These are phyloP conservation scores for Tylopilus sp. DNA, from an alignment of 768 basidiomycete genomes.

Conservation along the genomic window DNA sequence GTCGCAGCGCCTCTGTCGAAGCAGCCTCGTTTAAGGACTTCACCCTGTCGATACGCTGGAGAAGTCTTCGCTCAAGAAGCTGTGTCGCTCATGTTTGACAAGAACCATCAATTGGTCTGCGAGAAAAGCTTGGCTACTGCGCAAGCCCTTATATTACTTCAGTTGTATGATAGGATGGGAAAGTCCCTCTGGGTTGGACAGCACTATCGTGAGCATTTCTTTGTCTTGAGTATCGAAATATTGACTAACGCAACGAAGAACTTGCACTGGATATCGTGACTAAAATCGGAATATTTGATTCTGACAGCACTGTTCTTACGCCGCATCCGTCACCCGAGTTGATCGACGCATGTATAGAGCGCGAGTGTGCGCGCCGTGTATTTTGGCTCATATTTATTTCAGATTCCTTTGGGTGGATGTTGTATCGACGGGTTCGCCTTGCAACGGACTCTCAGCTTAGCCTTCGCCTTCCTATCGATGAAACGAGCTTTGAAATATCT, in stretches of 20 bases:
- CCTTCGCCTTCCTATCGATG: slow-evolving; percentile 74
- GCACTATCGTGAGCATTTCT: slow-evolving; percentile 29
- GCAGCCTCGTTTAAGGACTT: slow-evolving; percentile 57
- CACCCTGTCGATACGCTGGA: slow-evolving; percentile 53
- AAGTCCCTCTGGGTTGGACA: slow-evolving; percentile 32
- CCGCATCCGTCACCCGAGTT: slow-evolving; percentile 57
- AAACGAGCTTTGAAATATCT: slow-evolving; percentile 75
- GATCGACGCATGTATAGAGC: slow-evolving; percentile 61
- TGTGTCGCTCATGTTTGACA: slow-evolving; percentile 67
- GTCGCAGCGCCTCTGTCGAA: slow-evolving; percentile 75
- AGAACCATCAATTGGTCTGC: slow-evolving; percentile 53
- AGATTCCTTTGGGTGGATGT: slow-evolving; percentile 43
- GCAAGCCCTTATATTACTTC: slow-evolving; percentile 71
- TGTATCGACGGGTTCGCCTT: slow-evolving; percentile 34
- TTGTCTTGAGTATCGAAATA: background rate
- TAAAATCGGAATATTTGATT: slow-evolving; percentile 59
- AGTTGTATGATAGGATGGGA: slow-evolving; percentile 57
- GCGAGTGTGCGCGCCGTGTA: slow-evolving; percentile 75
- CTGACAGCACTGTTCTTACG: slow-evolving; percentile 58
- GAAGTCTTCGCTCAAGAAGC: slow-evolving; percentile 57
- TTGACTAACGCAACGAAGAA: slow-evolving; percentile 41
- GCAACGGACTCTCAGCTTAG: slow-evolving; percentile 44
- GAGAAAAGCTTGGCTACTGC: slow-evolving; percentile 68
- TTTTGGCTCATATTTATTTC: slow-evolving; percentile 76
- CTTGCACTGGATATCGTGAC: slow-evolving; percentile 62